These are phyloP conservation scores for Kurtzmaniella quercitrusa DNA, from an alignment of 1,139 yeast species.

Conservation along the genomic window DNA sequence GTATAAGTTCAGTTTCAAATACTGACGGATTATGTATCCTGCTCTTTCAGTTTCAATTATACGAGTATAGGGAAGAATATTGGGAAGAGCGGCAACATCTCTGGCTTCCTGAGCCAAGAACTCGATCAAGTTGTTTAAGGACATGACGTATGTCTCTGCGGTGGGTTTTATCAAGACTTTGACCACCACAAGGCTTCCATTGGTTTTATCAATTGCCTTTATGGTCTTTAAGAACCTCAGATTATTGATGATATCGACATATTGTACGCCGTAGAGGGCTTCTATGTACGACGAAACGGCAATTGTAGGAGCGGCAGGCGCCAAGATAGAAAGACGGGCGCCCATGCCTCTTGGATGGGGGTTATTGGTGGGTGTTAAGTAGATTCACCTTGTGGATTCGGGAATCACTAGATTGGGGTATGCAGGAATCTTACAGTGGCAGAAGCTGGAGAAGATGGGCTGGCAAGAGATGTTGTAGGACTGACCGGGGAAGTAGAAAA, in stretches of 20 bases:
- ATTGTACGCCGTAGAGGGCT: slow-evolving; percentile 70
- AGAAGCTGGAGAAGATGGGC: too few relatives aligned
- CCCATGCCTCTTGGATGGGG: slow-evolving; percentile 53
- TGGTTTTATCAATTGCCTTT: slow-evolving; percentile 60
- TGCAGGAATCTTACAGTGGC: too few relatives aligned
- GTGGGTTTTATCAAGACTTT: slow-evolving; percentile 77
- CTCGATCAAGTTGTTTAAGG: slow-evolving; percentile 33
- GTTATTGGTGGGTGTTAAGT: background rate
- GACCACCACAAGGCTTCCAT: slow-evolving; percentile 64
- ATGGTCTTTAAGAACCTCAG: slow-evolving; percentile 84
- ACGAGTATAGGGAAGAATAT: slow-evolving; percentile 66
- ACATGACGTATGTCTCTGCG: slow-evolving; percentile 27
- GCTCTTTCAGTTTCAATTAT: slow-evolving; percentile 89
- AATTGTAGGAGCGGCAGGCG: slow-evolving; percentile 90
- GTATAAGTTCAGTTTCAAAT: slow-evolving; percentile 70
- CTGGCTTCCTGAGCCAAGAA: slow-evolving; percentile 37
- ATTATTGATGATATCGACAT: slow-evolving; percentile 65
- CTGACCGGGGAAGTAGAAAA: too few relatives aligned
- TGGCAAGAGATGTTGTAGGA: too few relatives aligned
- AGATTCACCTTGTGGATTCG: too few relatives aligned
- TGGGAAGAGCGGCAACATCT: slow-evolving; percentile 26
- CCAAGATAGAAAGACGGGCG: slow-evolving; percentile 74
- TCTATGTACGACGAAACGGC: slow-evolving; percentile 88
- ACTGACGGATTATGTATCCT: slow-evolving; percentile 83
- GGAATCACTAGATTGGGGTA: too few relatives aligned